Base-by-base conservation (phyloP, 805 yeast genomes). In the Myxozyma lipomycoides region DNA sequence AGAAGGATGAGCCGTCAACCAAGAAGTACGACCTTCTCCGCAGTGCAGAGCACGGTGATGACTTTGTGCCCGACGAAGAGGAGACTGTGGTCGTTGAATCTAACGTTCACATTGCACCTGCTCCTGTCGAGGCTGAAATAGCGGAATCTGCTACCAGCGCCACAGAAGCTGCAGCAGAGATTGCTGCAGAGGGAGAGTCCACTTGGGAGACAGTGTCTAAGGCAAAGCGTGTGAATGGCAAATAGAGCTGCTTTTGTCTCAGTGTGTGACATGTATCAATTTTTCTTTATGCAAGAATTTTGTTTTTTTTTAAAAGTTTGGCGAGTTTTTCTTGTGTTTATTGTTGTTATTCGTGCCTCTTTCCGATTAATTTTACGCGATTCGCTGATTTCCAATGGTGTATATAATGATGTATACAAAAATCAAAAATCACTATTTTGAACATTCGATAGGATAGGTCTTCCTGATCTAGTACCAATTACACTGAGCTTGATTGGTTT, bases 141-240 rank as follows among this genome's bases (percentile, higher is more conserved):
- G 55, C 43, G 4, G 56, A 51, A 43, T 17, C 45, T 17, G 39
- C 36, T 22, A 35, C 21, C 9, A 22, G 28, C 28, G 37, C 34
- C 25, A 25, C 19, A 22, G 55, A 41, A n/a, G 28, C 55, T 5
- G 37, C 40, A 23, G 42, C 45, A 4, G 57, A 48, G 44, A 35
- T 32, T 18, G 63, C 49, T 18, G 47, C 44, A 21, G 55, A 44
- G 18, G 60, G 46, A 34, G 62, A 57, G 18, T 59, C 50, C 5
- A 64, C 55, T 25, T 56, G 61, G 59, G 49, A 55, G 17, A 55
- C 46, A 3, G 59, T 55, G 15, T 40, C 55, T n/a, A 55, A 55
- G 58, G 39, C 45, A 10, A 46, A 37, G 36, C 49, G 55, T 42
- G 21, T 37, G 40, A 41, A 35, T 15, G 38, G 38, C 38, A 35